These are phyloP conservation scores for Rosa rugosa DNA, from an alignment of 306 rosid species.

Conservation along the genomic window DNA sequence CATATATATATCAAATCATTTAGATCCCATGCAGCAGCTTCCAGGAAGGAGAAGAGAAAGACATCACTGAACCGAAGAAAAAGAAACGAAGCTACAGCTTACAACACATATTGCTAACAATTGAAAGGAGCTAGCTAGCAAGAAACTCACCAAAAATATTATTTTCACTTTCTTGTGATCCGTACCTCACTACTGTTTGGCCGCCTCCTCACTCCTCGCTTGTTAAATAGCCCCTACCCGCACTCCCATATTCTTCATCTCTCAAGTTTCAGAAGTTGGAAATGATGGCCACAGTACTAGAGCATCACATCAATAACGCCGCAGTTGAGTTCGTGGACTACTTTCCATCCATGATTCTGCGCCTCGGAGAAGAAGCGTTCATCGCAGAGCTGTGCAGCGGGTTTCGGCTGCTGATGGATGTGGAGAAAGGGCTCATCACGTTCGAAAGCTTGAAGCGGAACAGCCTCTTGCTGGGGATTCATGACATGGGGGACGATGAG, in stretches of 20 bases:
- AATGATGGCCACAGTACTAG: background rate
- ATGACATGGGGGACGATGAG: conserved; percentile 53
- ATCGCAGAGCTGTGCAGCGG: conserved; percentile 56
- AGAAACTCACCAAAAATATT: background rate
- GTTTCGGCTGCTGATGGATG: conserved; percentile 66
- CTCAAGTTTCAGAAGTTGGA: background rate
- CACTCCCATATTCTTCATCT: background rate
- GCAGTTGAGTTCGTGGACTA: conserved; percentile 53
- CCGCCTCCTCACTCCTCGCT: background rate
- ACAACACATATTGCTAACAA: background rate
- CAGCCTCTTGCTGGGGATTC: conserved; percentile 43
- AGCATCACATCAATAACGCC: background rate
- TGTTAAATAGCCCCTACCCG: background rate
- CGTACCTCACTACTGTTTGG: background rate
- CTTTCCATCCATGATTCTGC: conserved; percentile 61
- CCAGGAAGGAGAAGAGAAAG: conserved; percentile 45
- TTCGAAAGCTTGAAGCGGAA: conserved; percentile 71
- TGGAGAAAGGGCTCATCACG: conserved; percentile 60
- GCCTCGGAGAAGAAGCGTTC: conserved; percentile 58
- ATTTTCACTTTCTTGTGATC: background rate
- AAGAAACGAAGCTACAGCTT: conserved; percentile 1
- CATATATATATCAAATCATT: background rate
- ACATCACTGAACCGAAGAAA: conserved; percentile 11
- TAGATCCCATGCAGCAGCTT: conserved; percentile 42
- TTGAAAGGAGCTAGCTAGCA: background rate